phyloP scores from a whole-genome alignment of 257 asterid species.

The Salvia rosmarinus region DNA sequence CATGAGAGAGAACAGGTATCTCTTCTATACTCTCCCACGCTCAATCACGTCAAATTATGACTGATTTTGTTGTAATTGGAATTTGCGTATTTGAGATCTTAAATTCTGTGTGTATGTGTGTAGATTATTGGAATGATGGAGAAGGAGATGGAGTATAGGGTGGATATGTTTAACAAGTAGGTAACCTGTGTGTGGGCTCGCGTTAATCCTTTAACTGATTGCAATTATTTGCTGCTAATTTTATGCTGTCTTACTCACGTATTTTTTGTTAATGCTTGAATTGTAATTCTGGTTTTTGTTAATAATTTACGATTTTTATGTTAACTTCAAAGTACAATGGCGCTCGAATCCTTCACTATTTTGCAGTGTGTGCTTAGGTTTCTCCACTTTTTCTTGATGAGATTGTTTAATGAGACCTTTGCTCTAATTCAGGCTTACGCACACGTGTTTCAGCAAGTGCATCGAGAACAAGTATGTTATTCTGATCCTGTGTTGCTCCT shows the following conservation, averaged over 20 bases:
- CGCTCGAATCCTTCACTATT: not conserved
- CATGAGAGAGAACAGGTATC: slow-evolving; percentile 65
- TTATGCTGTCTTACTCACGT: not conserved
- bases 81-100: not conserved
- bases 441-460: slow-evolving; percentile 80
- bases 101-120: not conserved
- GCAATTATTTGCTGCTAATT: not conserved
- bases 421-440: slow-evolving; percentile 70
- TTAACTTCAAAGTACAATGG: not conserved
- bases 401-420: slow-evolving; percentile 21
- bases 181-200: slow-evolving; percentile 25
- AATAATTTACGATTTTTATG: not conserved
- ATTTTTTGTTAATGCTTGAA: not conserved
- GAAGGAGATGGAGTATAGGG: slow-evolving; percentile 83
- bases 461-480: slow-evolving; percentile 68
- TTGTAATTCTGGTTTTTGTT: not conserved
- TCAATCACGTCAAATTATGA: not conserved
- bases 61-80: not conserved
- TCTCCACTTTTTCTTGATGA: not conserved
- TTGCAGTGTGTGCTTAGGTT: not conserved
- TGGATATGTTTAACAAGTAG: slow-evolving; percentile 74
- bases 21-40: not conserved
- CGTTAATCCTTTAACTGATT: slow-evolving; percentile 6
- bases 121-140: slow-evolving; percentile 71
- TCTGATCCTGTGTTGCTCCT: not conserved